Base-by-base conservation (phyloP, 352 stramenopile genomes). In the Elongisporangium anandrum region DNA sequence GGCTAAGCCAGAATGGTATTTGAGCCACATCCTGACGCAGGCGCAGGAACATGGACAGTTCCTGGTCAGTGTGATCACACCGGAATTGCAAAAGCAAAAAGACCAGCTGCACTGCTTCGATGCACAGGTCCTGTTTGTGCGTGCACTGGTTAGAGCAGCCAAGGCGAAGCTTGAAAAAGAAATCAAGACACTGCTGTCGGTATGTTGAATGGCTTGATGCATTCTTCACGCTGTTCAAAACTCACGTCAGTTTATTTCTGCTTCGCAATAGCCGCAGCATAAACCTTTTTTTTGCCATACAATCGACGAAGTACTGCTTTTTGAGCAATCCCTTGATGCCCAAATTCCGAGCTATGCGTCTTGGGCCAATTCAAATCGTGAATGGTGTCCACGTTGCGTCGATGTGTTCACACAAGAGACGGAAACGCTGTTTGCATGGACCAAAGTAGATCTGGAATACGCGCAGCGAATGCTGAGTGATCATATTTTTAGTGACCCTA, bases 1-100 rank as follows among this genome's bases (percentile, higher is more conserved):
- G 8, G 70, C 79, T 2, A 93, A 90, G 68, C 83, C 83, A 0
- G 83, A 93, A 60, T 93, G 83, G 83, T 83, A 76, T 59, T 54
- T 93, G 17, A 82, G 60, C 52, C 65, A 90, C 57, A 65, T 91
- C 2, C 64, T 84, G 22, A 68, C 87, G 21, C 83, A 93, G 61
- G 77, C 69, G 2, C 69, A 66, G n/a, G 59, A 51, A 0, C 77
- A 90, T 54, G 71, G 59, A 8, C 57, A 24, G 3, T 88, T 92
- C 50, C 56, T 89, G 15, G 63, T 59, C 2, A 47, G 59, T 1
- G 52, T 75, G 23, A 63, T 92, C 17, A 78, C 68, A 9, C 77
- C 79, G 16, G 69, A 75, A 41, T 67, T 92, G 19, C 66, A 81
- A 48, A 75, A 73, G 29, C 66, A 78, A n/a, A 73, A 65, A 2